Evolutionary conservation across 192 early-diverging fungal genomes (phyloP).

Genomic region (Haplosporangium gracile): DNA sequence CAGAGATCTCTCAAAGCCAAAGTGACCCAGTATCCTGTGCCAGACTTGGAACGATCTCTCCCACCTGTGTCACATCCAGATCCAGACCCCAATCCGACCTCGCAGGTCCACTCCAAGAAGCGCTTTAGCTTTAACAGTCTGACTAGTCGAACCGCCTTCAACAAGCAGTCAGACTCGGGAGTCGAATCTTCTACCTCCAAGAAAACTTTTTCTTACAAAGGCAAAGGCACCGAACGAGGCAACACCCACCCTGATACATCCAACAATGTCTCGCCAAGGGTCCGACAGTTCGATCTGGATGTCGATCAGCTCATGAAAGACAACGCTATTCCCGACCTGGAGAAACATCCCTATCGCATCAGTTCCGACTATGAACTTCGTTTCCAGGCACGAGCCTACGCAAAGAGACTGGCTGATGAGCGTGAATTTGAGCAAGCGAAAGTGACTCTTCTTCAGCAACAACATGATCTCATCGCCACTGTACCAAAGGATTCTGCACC

Average conservation of each 20-base stretch:
- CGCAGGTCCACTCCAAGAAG: neutral
- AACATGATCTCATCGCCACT: neutral
- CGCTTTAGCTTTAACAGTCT: neutral
- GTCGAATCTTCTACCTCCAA: neutral
- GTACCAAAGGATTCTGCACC: neutral
- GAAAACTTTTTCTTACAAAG: neutral
- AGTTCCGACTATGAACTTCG: neutral
- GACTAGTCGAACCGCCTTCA: neutral
- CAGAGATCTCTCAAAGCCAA: neutral
- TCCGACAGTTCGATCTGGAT: neutral
- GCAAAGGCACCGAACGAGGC: neutral
- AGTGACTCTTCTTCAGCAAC: neutral
- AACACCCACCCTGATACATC: neutral
- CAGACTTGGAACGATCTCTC: neutral
- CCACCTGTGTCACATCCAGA: neutral
- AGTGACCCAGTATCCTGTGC: neutral
- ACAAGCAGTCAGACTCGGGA: neutral
- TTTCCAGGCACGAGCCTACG: neutral
- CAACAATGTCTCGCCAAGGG: neutral
- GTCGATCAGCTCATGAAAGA: neutral
- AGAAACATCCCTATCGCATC: neutral
- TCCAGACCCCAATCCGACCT: neutral
- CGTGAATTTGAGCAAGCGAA: neutral
- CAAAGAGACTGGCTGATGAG: neutral
- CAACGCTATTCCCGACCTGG: neutral